phyloP scores from a whole-genome alignment of 495 filamentous ascomycete genomes.

The Hypoxylon rickii region DNA sequence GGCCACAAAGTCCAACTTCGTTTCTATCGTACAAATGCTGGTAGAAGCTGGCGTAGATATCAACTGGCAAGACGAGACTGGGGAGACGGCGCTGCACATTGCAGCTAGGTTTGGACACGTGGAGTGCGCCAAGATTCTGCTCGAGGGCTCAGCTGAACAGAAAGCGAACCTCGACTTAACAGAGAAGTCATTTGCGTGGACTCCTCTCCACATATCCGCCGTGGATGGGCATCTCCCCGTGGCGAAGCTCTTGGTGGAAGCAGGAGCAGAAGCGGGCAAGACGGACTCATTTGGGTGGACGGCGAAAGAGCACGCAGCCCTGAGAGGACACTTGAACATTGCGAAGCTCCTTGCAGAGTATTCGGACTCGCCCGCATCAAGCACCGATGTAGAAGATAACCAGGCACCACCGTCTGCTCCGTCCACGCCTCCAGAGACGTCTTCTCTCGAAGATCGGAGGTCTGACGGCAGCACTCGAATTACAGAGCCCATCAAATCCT shows the following conservation, averaged over 20 bases:
- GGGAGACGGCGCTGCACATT: conserved; percentile 92
- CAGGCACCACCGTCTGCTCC: conserved; percentile 44
- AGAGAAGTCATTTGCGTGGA: conserved; percentile 90
- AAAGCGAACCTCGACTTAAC: conserved; percentile 75
- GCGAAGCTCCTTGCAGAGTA: conserved; percentile 63
- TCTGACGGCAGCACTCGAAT: conserved; percentile 49
- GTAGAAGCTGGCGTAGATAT: conserved; percentile 91
- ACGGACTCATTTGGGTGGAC: conserved; percentile 92
- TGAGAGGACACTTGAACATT: conserved; percentile 84
- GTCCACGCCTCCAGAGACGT: conserved; percentile 54
- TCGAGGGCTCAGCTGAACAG: conserved; percentile 69
- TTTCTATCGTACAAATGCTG: conserved; percentile 78
- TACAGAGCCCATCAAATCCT: conserved; percentile 84
- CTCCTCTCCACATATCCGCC: conserved; percentile 85
- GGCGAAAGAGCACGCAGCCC: conserved; percentile 86
- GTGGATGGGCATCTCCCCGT: conserved; percentile 81
- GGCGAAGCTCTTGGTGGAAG: conserved; percentile 70
- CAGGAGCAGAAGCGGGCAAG: conserved; percentile 73
- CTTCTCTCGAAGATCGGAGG: conserved; percentile 54
- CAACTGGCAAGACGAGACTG: conserved; percentile 90
- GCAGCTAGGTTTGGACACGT: conserved; percentile 86
- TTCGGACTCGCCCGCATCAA: conserved; percentile 9
- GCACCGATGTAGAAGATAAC: conserved; percentile 27
- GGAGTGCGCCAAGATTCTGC: conserved; percentile 74
- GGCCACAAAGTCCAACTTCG: conserved; percentile 83